Base-by-base conservation (phyloP, 106 monocot species). In the Amphibolis antarctica region DNA sequence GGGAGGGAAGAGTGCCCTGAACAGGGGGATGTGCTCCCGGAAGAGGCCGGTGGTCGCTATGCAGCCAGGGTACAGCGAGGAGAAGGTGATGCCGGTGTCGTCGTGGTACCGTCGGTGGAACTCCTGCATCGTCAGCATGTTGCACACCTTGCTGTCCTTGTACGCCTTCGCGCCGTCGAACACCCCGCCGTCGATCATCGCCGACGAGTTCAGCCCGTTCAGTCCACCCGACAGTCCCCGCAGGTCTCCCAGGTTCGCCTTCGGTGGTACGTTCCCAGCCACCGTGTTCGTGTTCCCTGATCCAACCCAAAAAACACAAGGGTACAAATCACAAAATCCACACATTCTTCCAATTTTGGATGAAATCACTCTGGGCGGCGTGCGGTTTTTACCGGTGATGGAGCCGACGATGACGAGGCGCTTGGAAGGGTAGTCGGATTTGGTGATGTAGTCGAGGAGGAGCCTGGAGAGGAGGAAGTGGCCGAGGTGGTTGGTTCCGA, bases 91-190 rank as follows among this genome's bases (percentile, higher is more conserved):
- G 19, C 85, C 88, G 4, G 92, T 92, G 44, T 92, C 88, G 71
- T 88, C 92, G 64, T 92, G 92, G 81, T 66, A 93, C 19, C 88
- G 71, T 63, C 82, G 46, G 71, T 93, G 92, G 72, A 93, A 93
- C 70, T 93, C 92, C 66, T 93, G 92, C 92, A 93, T 93, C 71
- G 74, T 88, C 28, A 93, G 80, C 92, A 93, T 93, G 78, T 93
- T 93, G 80, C 92, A 93, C 18, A 93, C 92, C 71, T 93, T 93
- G 78, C 92, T 93, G 76, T 93, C 92, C 72, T 93, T 93, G 80
- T 93, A 93, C 0, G 92, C 92, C 76, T 93, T 93, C 0, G 92
- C 92, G 1, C 92, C 92, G 24, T 88, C 88, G 49, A 88, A 93
- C 21, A 72, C 61, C 4, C 82, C 82, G 0, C 92, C 92, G 46